Base-by-base conservation (phyloP, 176 grass and related monocot species). In the Oryza glaberrima region DNA sequence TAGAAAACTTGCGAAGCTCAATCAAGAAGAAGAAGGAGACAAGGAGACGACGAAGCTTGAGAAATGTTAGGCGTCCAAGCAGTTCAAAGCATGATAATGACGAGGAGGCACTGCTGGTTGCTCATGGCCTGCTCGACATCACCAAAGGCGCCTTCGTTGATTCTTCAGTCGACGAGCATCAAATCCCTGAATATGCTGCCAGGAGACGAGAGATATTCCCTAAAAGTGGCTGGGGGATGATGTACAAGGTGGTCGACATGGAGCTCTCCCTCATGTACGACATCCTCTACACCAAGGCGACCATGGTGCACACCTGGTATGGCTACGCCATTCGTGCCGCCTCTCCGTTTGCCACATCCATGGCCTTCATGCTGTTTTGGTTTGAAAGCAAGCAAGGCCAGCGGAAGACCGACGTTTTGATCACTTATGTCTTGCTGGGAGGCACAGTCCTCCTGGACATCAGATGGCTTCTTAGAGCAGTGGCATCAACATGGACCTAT, bases 341-440 rank as follows among this genome's bases (percentile, higher is more conserved):
- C 7, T 61, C 56, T 2, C 56, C 56, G 0, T 9, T n/a, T 2
- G 20, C 2, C 56, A 61, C 20, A 0, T 20, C 56, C 0, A 0
- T 1, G 0, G 19, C 56, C 7, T 22, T 61, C 20, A 3, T 61
- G 17, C 20, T 61, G 56, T 61, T 61, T 22, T 61, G 56, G 56
- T 22, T 22, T 22, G 65, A 67, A 0, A 12, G 16, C 15, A 81
- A 70, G 10, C 9, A 22, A 5, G 43, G 65, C 0, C 25, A 35
- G 7, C 20, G 26, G 9, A 1, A 0, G 2, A 34, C 3, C 3
- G 80, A 82, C 3, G 49, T 73, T 3, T 0, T 0, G 0, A 45
- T 82, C 44, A 82, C 49, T 0, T 56, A 56, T 13, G 0, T 11
- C 16, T 14, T 82, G 32, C 3, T 82, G 0, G 26, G 1, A 1